phyloP scores from a whole-genome alignment of 768 basidiomycete genomes.

The Mycena albidolilacea region DNA sequence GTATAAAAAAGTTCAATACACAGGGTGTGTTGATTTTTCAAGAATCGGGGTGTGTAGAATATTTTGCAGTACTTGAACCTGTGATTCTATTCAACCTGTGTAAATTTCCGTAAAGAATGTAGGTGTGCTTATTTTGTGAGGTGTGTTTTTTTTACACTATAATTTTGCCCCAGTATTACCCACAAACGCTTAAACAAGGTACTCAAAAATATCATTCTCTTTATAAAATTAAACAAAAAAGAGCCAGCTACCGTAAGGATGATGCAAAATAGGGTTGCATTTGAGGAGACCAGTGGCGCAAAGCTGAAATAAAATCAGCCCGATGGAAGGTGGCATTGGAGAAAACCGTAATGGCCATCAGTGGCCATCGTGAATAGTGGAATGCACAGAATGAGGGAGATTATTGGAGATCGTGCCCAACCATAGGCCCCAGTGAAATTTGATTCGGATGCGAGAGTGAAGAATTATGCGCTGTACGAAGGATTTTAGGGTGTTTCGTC shows the following conservation, averaged over 20 bases:
- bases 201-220: too few species aligned
- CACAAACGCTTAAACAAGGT: too few species aligned
- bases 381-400: conserved; percentile 1
- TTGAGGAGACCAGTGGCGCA: conserved; percentile 10
- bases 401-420: conserved; percentile 3
- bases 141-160: too few species aligned
- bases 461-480: conserved; percentile 9
- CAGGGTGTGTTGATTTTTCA: too few species aligned
- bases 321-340: not conserved
- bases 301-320: conserved; percentile 11
- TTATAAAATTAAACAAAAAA: too few species aligned
- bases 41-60: too few species aligned
- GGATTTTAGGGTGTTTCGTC: conserved; percentile 8
- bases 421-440: conserved; percentile 3
- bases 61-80: too few species aligned
- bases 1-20: too few species aligned
- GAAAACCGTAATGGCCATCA: conserved; percentile 1
- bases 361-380: conserved; percentile 6
- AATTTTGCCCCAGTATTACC: conserved; percentile 16
- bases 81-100: too few species aligned
- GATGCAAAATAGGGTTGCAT: conserved; percentile 3
- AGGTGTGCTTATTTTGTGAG: too few species aligned
- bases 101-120: too few species aligned
- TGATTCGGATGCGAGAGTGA: conserved; percentile 2
- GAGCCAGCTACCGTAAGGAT: not conserved